Conservation (phyloP, 257 asterid species). For the Cruciata laevipes region DNA sequence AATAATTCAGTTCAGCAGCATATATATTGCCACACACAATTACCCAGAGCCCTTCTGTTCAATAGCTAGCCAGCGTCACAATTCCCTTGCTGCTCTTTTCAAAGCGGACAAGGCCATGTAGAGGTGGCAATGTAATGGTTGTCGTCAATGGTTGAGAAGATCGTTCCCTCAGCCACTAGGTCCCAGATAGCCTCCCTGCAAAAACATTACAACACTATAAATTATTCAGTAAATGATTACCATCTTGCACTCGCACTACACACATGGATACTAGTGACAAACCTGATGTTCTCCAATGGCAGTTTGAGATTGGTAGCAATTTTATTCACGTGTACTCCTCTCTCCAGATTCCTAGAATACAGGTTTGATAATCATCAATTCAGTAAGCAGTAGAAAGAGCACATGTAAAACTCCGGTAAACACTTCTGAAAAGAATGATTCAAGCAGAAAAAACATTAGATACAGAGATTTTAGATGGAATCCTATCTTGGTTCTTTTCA, state of each 20-base stretch:
- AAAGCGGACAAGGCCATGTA: no score
- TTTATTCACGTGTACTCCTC: slow-evolving; percentile 62
- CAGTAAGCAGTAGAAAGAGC: neutral
- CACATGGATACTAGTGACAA: neutral
- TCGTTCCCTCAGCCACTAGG: slow-evolving; percentile 65
- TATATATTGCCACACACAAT: no score
- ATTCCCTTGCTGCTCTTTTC: no score
- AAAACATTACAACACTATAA: neutral
- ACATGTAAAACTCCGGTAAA: neutral
- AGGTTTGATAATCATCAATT: slow-evolving; percentile 8
- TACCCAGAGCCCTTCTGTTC: no score
- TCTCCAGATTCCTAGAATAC: slow-evolving; percentile 49
- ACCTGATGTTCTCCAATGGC: slow-evolving; percentile 58
- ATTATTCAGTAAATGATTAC: neutral
- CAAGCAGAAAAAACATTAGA: neutral
- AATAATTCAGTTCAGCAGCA: no score
- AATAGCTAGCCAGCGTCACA: no score
- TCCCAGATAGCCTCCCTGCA: slow-evolving; percentile 54
- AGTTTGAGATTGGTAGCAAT: slow-evolving; percentile 59
- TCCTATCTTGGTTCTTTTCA: neutral
- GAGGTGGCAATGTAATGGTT: slow-evolving; percentile 70
- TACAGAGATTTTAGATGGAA: neutral
- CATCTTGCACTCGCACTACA: neutral
- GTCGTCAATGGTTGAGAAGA: slow-evolving; percentile 77
- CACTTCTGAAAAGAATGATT: neutral